Evolutionary conservation across 2,329 filamentous ascomycete species (phyloP).

Genomic region (Penicillium sp.): DNA sequence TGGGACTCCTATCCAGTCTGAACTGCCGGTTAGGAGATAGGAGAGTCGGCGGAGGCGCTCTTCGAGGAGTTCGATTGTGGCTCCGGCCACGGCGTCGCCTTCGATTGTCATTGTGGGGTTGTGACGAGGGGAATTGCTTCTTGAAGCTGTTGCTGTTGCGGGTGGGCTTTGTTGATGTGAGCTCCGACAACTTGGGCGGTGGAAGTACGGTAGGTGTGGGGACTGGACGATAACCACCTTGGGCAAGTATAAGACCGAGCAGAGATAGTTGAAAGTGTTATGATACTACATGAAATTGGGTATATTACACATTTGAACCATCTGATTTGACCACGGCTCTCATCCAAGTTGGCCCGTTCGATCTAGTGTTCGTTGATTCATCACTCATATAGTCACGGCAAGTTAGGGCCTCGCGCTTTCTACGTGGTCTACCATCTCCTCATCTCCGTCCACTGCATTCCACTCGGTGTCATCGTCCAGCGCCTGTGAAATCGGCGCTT

Average conservation of each 20-base stretch:
- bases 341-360: neutral
- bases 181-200: slow-evolving; percentile 14
- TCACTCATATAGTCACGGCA: slow-evolving; percentile 16
- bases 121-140: neutral
- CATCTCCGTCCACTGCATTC: slow-evolving; percentile 12
- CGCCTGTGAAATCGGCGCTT: slow-evolving; percentile 10
- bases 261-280: neutral
- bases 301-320: neutral
- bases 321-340: neutral
- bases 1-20: slow-evolving; percentile 46
- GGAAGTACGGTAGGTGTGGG: slow-evolving; percentile 30
- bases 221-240: too few species aligned
- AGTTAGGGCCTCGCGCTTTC: slow-evolving; percentile 13
- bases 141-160: neutral
- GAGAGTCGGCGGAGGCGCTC: slow-evolving; percentile 49
- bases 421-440: slow-evolving; percentile 18
- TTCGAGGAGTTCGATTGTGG: slow-evolving; percentile 50
- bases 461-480: slow-evolving; percentile 12
- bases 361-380: slow-evolving; percentile 18
- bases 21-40: slow-evolving; percentile 49
- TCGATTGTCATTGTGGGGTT: slow-evolving; percentile 36
- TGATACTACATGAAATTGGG: too few species aligned
- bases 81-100: slow-evolving; percentile 40
- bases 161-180: slow-evolving; percentile 3
- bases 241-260: too few species aligned